phyloP scores from a whole-genome alignment of 2,329 filamentous ascomycete genomes.

The Metarhizium guizhouense region DNA sequence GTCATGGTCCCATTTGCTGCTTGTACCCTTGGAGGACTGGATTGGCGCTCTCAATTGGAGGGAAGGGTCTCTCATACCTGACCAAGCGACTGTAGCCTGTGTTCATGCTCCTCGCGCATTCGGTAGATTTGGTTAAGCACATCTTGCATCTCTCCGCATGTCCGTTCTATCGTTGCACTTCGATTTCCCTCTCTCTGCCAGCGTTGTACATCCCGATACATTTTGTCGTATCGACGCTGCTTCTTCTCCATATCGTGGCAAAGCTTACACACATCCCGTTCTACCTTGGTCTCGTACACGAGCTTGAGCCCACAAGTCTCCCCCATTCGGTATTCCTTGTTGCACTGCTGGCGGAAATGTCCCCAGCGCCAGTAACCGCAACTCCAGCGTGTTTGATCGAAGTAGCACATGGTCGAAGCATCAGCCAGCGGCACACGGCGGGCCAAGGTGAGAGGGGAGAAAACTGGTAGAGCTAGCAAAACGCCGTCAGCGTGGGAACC shows the following conservation, averaged over 20 bases:
- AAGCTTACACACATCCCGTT: conserved; percentile 63
- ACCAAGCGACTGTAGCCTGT: conserved; percentile 24
- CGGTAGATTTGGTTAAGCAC: conserved; percentile 51
- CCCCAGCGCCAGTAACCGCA: conserved; percentile 96
- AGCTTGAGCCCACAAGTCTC: conserved; percentile 95
- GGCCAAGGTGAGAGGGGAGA: conserved; percentile 5
- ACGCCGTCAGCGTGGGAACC: conserved; percentile 11
- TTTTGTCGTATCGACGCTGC: conserved; percentile 63
- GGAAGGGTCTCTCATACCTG: conserved; percentile 15
- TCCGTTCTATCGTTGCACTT: conserved; percentile 61
- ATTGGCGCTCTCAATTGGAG: conserved; percentile 6
- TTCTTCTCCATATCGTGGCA: conserved; percentile 90
- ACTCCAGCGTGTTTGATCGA: conserved; percentile 75
- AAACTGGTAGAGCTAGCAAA: conserved; percentile 10
- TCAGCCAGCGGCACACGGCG: conserved; percentile 11
- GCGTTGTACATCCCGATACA: conserved; percentile 63
- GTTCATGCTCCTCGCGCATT: conserved; percentile 32
- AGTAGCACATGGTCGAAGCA: conserved; percentile 73
- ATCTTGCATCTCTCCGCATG: conserved; percentile 59
- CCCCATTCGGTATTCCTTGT: conserved; percentile 88
- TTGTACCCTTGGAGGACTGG: neutral
- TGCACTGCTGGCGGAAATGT: conserved; percentile 85
- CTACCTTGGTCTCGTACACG: conserved; percentile 62
- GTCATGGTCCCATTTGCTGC: neutral
- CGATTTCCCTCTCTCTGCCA: conserved; percentile 73